phyloP scores from a whole-genome alignment of 1,139 yeast genomes.

The Meyerozyma sp. region DNA sequence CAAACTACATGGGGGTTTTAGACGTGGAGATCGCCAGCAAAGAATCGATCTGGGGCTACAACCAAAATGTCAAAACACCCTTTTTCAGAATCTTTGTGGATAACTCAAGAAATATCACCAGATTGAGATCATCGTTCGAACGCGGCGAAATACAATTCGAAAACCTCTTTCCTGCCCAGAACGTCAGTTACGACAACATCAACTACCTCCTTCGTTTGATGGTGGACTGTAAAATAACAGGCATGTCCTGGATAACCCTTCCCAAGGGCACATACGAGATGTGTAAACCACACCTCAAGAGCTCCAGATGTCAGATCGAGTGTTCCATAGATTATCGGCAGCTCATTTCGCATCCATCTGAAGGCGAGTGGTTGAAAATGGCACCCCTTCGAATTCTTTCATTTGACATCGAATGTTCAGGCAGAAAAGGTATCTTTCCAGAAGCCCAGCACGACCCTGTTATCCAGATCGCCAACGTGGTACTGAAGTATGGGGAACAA shows the following conservation, averaged over 20 bases:
- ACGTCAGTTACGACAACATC: constrained; percentile 82
- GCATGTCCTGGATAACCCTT: constrained; percentile 96
- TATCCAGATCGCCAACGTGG: constrained; percentile 95
- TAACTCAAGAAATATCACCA: constrained; percentile 61
- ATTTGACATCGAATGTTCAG: constrained; percentile 98
- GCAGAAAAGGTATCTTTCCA: constrained; percentile 94
- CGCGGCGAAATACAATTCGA: constrained; percentile 72
- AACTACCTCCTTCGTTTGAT: constrained; percentile 80
- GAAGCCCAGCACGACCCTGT: constrained; percentile 93
- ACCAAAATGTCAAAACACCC: constrained; percentile 71
- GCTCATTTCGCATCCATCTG: constrained; percentile 75
- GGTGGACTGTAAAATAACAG: constrained; percentile 89
- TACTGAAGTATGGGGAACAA: constrained; percentile 71
- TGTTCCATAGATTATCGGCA: constrained; percentile 63
- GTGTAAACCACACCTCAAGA: constrained; percentile 29
- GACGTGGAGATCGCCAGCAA: constrained; percentile 61
- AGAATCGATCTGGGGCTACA: constrained; percentile 93
- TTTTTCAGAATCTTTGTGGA: constrained; percentile 69
- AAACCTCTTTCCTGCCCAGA: constrained; percentile 51
- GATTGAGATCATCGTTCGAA: constrained; percentile 75
- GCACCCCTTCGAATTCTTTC: constrained; percentile 93
- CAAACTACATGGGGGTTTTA: constrained; percentile 52
- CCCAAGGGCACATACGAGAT: constrained; percentile 67
- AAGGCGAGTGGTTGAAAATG: constrained; percentile 89
- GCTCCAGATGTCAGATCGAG: constrained; percentile 85